Conservation (phyloP, 2,329 filamentous ascomycete genomes). For the Aspergillus sp. region DNA sequence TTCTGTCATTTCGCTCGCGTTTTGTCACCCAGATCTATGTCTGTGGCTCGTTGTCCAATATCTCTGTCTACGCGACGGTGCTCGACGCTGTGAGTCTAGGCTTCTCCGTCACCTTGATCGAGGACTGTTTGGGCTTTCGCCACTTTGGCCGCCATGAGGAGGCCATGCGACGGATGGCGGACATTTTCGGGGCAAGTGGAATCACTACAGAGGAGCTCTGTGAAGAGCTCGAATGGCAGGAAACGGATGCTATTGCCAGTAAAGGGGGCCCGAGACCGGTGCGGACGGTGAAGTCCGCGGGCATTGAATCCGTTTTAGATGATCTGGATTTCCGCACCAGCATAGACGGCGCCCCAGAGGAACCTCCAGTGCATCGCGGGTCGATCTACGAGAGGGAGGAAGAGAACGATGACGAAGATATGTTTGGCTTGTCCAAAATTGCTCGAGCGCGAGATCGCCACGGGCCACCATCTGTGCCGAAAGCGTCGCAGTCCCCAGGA, state of each 20-base stretch:
- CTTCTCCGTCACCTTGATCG: conserved; percentile 73
- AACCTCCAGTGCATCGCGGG: not conserved
- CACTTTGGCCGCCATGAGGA: conserved; percentile 59
- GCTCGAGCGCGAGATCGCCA: conserved; percentile 13
- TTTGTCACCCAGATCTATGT: conserved; percentile 85
- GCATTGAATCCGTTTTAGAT: conserved; percentile 29
- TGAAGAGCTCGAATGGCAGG: conserved; percentile 36
- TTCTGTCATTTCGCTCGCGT: conserved; percentile 70
- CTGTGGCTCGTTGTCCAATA: conserved; percentile 76
- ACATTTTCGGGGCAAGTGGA: conserved; percentile 65
- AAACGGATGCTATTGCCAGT: conserved; percentile 31
- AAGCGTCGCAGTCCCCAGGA: not conserved
- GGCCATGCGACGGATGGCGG: conserved; percentile 62
- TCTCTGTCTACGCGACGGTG: conserved; percentile 84
- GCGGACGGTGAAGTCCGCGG: conserved; percentile 16
- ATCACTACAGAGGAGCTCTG: conserved; percentile 55
- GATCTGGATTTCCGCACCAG: conserved; percentile 22
- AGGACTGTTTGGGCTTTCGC: conserved; percentile 81
- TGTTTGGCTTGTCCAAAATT: conserved; percentile 12
- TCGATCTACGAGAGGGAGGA: not conserved
- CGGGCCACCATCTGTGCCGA: not conserved
- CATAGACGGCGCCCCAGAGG: not conserved
- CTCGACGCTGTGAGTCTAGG: conserved; percentile 84
- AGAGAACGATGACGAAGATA: conserved; percentile 12
- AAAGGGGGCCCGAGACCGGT: conserved; percentile 9